phyloP scores from a whole-genome alignment of 2,329 filamentous ascomycete genomes.

The Colletotrichum sp. region DNA sequence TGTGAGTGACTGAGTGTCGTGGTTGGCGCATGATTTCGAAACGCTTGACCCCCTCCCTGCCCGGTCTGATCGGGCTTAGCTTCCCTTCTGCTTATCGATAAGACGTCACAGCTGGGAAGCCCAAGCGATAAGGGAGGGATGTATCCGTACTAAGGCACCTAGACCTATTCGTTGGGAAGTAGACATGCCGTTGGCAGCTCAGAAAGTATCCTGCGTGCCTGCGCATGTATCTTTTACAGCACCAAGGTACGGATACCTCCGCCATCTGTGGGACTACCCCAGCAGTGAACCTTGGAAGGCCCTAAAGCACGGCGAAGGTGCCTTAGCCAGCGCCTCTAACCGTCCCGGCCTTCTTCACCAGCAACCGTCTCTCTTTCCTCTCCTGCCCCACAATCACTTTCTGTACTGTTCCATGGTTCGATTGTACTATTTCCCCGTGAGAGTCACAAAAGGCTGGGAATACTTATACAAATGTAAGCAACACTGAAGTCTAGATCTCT shows the following conservation, averaged over 20 bases:
- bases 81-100: constrained; percentile 7
- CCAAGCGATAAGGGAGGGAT: not conserved
- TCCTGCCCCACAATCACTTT: not conserved
- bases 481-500: not conserved
- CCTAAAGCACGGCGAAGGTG: not conserved
- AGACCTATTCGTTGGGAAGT: not conserved
- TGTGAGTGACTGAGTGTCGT: not conserved
- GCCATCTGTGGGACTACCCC: too few species aligned
- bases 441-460: not conserved
- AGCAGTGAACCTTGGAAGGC: too few species aligned
- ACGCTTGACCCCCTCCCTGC: not conserved
- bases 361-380: not conserved
- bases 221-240: not conserved
- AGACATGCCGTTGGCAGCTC: not conserved
- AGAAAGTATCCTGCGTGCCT: not conserved
- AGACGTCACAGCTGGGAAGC: not conserved
- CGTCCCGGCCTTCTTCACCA: not conserved
- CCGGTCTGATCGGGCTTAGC: not conserved
- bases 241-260: not conserved
- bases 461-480: not conserved
- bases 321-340: not conserved
- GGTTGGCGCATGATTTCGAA: not conserved
- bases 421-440: not conserved
- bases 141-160: not conserved
- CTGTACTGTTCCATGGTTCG: not conserved